Base-by-base conservation (phyloP, 768 basidiomycete genomes). In the Amanita molliuscula region DNA sequence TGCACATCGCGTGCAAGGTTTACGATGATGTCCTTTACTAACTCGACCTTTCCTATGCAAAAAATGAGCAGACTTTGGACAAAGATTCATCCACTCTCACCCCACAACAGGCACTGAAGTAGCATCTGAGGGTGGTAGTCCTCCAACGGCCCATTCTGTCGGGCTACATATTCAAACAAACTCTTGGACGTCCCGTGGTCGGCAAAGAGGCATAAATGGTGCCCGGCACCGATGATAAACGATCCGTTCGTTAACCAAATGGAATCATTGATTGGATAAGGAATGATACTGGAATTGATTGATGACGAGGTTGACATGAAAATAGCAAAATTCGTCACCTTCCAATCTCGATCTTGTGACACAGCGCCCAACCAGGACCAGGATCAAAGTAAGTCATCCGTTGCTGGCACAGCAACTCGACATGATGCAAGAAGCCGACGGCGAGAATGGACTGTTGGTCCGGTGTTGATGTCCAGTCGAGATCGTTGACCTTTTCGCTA, bases 91-190 rank as follows among this genome's bases (percentile, higher is more conserved):
- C 29, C 5, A 9, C 43, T 61, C 79, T 50, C 56, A 94, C 94
- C 85, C 93, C 92, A 95, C 6, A 96, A 67, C 48, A 97, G 70
- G 61, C 91, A 95, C 60, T 97, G 94, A 10, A 93, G 67, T 15
- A 98, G 62, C 76, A 95, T 84, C 59, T 94, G 90, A 3, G 95
- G 94, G 66, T 97, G 91, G 62, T 89, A 93, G 63, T 96, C 89
- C 15, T 81, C 78, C 31, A 97, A 66, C 3, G 95, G 93, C 0
- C 90, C 91, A 61, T 94, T 93, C 44, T 79, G 74, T 50, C 81
- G 67, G 4, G 87, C 88, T 31, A 93, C 88, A 58, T 87, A 74
- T 58, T 90, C 86, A 51, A 95, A 88, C 13, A 95, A 69, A 55
- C 79, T 80, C 55, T 75, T 74, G 0, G 54, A 18, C 3, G 54